Percentiles rank a stretch among this genome's conserved stretches.
phyloP scores from a whole-genome alignment of 345 rosid genomes.

The Citrus hindsii region DNA sequence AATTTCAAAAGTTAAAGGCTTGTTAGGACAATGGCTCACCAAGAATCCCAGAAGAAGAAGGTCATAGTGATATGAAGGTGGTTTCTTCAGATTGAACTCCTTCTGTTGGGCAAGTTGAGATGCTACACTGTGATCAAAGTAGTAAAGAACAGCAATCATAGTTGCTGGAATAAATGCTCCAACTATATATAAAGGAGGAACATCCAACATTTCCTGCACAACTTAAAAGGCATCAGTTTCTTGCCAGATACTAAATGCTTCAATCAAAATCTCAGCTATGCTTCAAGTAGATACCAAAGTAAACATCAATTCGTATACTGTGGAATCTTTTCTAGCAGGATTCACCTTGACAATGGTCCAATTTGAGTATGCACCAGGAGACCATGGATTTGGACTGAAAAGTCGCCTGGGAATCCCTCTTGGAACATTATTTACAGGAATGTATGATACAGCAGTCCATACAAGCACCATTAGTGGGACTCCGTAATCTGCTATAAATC shows the following conservation, averaged over 20 bases:
- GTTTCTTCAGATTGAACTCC: slow-evolving; percentile 66
- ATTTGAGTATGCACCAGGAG: slow-evolving; percentile 57
- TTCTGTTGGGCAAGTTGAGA: slow-evolving; percentile 64
- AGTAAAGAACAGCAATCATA: slow-evolving; percentile 65
- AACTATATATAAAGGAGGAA: slow-evolving; percentile 52
- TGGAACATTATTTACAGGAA: slow-evolving; percentile 51
- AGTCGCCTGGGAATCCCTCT: slow-evolving; percentile 59
- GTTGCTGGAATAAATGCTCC: slow-evolving; percentile 69
- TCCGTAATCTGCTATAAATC: slow-evolving; percentile 57
- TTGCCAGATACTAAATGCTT: slow-evolving; percentile 2
- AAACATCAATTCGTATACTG: not conserved
- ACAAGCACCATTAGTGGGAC: slow-evolving; percentile 61
- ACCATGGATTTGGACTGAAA: slow-evolving; percentile 68
- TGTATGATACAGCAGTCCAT: slow-evolving; percentile 57
- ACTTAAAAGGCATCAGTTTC: slow-evolving; percentile 12
- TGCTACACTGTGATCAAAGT: slow-evolving; percentile 69
- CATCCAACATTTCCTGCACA: slow-evolving; percentile 51
- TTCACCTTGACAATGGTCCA: slow-evolving; percentile 60
- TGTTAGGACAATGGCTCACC: slow-evolving; percentile 25
- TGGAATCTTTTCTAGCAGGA: not conserved
- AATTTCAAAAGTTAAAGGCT: not conserved
- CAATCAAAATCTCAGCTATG: not conserved
- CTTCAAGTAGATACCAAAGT: not conserved
- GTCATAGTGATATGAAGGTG: slow-evolving; percentile 59
- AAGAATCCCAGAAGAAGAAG: slow-evolving; percentile 57